Evolutionary conservation across 2,329 filamentous ascomycete genomes (phyloP).

Genomic region (Drechslerella stenobrocha): DNA sequence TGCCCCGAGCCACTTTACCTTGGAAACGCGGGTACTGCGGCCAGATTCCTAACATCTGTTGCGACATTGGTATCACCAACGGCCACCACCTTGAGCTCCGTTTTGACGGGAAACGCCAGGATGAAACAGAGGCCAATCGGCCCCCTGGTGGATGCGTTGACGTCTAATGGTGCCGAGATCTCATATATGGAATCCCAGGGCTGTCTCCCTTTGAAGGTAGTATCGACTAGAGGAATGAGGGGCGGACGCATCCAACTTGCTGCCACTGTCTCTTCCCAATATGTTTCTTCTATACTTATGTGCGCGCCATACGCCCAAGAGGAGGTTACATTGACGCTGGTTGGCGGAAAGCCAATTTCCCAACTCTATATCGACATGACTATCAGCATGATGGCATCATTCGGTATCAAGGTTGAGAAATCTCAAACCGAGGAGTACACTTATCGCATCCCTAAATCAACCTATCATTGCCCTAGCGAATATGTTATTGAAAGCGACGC

Average conservation of each 20-base stretch:
- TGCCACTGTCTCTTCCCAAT: constrained; percentile 97
- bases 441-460: constrained; percentile 85
- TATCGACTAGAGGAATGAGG: constrained; percentile 77
- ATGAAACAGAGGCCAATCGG: constrained; percentile 97
- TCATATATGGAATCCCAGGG: constrained; percentile 81
- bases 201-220: constrained; percentile 80
- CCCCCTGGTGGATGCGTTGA: constrained; percentile 85
- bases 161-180: constrained; percentile 81
- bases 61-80: constrained; percentile 76
- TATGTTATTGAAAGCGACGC: constrained; percentile 97
- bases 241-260: constrained; percentile 89
- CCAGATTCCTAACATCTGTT: constrained; percentile 90
- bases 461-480: constrained; percentile 78
- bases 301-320: constrained; percentile 95
- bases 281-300: constrained; percentile 95
- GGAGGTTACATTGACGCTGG: constrained; percentile 82
- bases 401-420: constrained; percentile 77
- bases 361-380: constrained; percentile 99
- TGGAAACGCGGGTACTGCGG: constrained; percentile 94
- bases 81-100: constrained; percentile 66
- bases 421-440: constrained; percentile 81
- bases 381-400: constrained; percentile 92
- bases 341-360: constrained; percentile 96
- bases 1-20: constrained; percentile 80
- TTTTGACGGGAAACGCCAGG: constrained; percentile 88